Conservation (phyloP, 495 filamentous ascomycete species). For the Xanthoparmelia taractica region DNA sequence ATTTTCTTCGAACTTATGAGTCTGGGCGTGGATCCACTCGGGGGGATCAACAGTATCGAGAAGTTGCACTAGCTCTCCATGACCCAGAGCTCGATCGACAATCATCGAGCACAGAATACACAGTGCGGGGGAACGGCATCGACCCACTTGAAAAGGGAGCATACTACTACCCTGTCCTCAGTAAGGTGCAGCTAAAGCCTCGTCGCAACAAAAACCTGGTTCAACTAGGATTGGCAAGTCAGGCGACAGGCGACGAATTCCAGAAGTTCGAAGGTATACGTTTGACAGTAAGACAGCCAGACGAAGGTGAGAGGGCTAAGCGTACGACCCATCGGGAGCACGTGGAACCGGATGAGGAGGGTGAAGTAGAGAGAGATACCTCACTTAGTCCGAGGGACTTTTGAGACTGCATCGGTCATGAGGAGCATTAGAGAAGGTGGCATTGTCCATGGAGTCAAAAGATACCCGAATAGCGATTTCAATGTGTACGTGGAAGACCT, state of each 20-base stretch:
- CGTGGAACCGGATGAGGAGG: conserved; percentile 29
- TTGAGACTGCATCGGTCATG: too few species aligned
- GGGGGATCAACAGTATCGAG: conserved; percentile 43
- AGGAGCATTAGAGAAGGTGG: background rate
- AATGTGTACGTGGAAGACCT: background rate
- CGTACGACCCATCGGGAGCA: conserved; percentile 37
- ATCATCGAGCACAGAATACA: background rate
- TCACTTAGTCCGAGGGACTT: background rate
- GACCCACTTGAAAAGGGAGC: conserved; percentile 49
- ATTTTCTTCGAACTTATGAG: conserved; percentile 75
- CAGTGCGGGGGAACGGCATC: background rate
- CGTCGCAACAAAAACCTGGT: conserved; percentile 47
- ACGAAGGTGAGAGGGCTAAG: conserved; percentile 46
- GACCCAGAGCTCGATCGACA: conserved; percentile 51
- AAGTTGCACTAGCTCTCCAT: conserved; percentile 56
- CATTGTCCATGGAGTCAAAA: background rate
- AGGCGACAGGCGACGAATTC: conserved; percentile 39
- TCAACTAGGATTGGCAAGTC: conserved; percentile 37
- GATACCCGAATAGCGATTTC: background rate
- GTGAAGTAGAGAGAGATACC: background rate
- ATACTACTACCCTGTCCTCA: conserved; percentile 84
- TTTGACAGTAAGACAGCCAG: conserved; percentile 45
- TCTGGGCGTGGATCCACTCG: conserved; percentile 61
- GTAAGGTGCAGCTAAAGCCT: conserved; percentile 55
- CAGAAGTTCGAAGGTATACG: conserved; percentile 50